Conservation (phyloP, 2,329 filamentous ascomycete species). For the Exophiala sp. region DNA sequence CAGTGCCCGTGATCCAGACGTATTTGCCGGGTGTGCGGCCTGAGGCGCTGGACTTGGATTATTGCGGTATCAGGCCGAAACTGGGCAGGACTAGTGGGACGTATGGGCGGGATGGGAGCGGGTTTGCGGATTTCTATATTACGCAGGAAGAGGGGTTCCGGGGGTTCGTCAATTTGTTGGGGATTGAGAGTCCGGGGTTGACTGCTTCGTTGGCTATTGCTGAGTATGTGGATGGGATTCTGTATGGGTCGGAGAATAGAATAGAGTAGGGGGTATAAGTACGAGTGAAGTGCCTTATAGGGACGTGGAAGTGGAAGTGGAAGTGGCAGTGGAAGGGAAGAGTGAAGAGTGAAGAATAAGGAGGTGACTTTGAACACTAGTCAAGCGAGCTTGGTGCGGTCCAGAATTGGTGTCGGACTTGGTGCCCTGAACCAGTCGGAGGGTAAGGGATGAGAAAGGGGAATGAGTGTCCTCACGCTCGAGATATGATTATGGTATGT, state of each 20-base stretch:
- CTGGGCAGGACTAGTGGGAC: constrained; percentile 58
- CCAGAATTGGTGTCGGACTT: too few relatives aligned
- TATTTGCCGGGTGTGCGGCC: constrained; percentile 73
- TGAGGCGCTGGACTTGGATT: constrained; percentile 66
- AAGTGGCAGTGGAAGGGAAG: too few relatives aligned
- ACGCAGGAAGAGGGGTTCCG: constrained; percentile 66
- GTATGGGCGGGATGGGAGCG: constrained; percentile 49
- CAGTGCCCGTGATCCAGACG: constrained; percentile 65
- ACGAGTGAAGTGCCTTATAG: too few relatives aligned
- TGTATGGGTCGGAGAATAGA: constrained; percentile 45
- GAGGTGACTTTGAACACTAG: too few relatives aligned
- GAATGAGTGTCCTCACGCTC: too few relatives aligned
- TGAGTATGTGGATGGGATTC: constrained; percentile 60
- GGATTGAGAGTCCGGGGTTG: constrained; percentile 88
- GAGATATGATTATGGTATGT: too few relatives aligned
- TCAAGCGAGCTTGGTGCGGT: too few relatives aligned
- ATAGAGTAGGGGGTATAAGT: too few relatives aligned
- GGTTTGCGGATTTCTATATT: constrained; percentile 81
- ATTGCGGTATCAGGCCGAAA: constrained; percentile 89
- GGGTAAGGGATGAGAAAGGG: too few relatives aligned
- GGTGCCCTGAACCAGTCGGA: too few relatives aligned
- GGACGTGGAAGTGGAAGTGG: too few relatives aligned
- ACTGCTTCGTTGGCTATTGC: constrained; percentile 82
- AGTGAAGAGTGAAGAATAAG: too few relatives aligned
- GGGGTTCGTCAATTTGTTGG: constrained; percentile 83